phyloP scores from a whole-genome alignment of 176 grass and related monocot genomes.

The Pontederia crassipes region DNA sequence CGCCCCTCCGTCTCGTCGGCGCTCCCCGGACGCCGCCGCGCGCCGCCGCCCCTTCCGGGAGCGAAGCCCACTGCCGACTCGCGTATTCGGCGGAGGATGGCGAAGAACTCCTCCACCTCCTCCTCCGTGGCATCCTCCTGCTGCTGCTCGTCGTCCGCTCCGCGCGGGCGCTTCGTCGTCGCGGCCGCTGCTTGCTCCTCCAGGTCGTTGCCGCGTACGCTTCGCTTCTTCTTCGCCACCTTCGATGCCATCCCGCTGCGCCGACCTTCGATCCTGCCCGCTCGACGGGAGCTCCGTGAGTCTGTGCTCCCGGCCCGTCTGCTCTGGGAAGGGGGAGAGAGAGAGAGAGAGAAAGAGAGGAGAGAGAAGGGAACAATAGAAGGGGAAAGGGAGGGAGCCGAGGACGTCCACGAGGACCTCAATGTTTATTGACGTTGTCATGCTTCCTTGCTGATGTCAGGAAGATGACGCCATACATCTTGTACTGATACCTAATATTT shows the following conservation, averaged over 20 bases:
- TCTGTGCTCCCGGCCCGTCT: too few relatives aligned
- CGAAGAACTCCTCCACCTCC: constrained; percentile 18
- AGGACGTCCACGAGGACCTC: too few relatives aligned
- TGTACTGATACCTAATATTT: too few relatives aligned
- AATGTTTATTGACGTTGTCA: too few relatives aligned
- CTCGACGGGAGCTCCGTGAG: too few relatives aligned
- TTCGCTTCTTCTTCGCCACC: not conserved
- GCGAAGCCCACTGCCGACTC: not conserved
- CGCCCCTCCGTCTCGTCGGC: not conserved
- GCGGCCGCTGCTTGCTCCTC: not conserved
- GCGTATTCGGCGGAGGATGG: constrained; percentile 2
- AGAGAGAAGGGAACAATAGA: too few relatives aligned
- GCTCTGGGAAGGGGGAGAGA: too few relatives aligned
- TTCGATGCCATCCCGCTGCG: not conserved
- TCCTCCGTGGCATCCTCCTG: not conserved
- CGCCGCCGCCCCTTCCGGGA: not conserved
- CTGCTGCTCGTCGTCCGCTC: not conserved
- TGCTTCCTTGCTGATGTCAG: too few relatives aligned
- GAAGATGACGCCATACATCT: too few relatives aligned
- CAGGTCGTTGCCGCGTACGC: not conserved
- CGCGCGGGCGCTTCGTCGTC: not conserved
- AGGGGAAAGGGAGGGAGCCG: too few relatives aligned
- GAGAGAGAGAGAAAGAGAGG: too few relatives aligned
- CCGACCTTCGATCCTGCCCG: not conserved
- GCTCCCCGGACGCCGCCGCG: too few relatives aligned